Conservation (phyloP, 2,329 filamentous ascomycete genomes). For the Epichloe gansuensis region DNA sequence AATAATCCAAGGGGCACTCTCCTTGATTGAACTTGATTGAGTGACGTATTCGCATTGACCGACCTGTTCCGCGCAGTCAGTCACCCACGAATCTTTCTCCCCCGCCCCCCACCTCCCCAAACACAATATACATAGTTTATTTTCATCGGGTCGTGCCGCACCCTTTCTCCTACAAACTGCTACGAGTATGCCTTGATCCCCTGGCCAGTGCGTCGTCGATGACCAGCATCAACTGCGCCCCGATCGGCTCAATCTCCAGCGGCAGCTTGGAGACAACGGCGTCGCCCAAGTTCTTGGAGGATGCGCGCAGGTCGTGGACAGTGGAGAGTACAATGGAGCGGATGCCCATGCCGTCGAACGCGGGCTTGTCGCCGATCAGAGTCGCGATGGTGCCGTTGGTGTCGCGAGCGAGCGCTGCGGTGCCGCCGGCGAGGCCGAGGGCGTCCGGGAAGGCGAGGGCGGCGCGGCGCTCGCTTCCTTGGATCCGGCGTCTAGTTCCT, state of each 20-base stretch:
- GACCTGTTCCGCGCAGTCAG: no score
- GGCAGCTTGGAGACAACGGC: background rate
- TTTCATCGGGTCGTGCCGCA: no score
- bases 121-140: no score
- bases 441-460: background rate
- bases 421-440: background rate
- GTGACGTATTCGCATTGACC: no score
- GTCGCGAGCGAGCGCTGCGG: background rate
- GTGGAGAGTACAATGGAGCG: background rate
- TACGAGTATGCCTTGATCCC: conserved; percentile 1
- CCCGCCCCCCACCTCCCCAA: no score
- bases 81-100: no score
- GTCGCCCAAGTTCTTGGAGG: background rate
- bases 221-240: background rate
- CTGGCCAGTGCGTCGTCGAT: background rate
- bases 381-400: background rate
- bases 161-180: background rate
- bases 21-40: no score
- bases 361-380: background rate
- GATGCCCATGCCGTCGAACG: background rate
- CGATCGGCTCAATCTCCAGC: background rate
- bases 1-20: no score
- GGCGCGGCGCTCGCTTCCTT: background rate
- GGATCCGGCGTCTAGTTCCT: background rate
- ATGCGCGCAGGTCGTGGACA: background rate